Evolutionary conservation across 225 moss, liverwort and hornwort species (phyloP), one percentile per base, ranked within the genome.

Genomic region (Physcomitrium patens): DNA sequence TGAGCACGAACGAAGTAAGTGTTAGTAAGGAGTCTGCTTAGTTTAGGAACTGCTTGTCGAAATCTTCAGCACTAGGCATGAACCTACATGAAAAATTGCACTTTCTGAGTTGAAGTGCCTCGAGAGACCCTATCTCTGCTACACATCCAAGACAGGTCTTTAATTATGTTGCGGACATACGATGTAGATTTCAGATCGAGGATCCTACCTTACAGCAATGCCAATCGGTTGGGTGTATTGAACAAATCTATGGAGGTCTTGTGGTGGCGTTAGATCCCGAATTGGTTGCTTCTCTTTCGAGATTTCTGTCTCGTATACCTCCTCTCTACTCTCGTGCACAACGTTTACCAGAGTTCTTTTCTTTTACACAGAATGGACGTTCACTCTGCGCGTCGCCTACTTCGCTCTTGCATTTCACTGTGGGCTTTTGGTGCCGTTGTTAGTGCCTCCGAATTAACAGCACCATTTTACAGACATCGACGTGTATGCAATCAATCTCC

Each of bases 381-480:
- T 89, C 73, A 68, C 82, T 44, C 89, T 89, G 22, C 83, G 87
- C 27, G 65, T 82, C 18, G 24, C 84, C 20, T 89, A 87, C 76
- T 89, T 89, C 60, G 80, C 60, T 2, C 84, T 88, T 53, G 88
- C 85, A 28, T 83, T 85, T 54, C 78, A 93, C 63, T 96, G 96
- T 91, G 80, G 80, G 7, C 55, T 93, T 31, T 79, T 96, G 17
- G 83, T 85, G 16, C 96, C 93, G 15, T 26, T 87, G 3, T 86
- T 92, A 47, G 86, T 96, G 17, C 93, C 93, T 42, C 24, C 72
- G 19, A 50, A 62, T 53, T 75, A 79, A 28, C 64, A 65, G 64
- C 96, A 93, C 56, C 72, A 72, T 20, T 92, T 92, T 79, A 82
- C 93, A 31, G 90, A 92, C 76, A n/a, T 89, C 26, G 87, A 93